Evolutionary conservation across 768 basidiomycete genomes (phyloP).

Genomic region (Pleurotus citrinopileatus): DNA sequence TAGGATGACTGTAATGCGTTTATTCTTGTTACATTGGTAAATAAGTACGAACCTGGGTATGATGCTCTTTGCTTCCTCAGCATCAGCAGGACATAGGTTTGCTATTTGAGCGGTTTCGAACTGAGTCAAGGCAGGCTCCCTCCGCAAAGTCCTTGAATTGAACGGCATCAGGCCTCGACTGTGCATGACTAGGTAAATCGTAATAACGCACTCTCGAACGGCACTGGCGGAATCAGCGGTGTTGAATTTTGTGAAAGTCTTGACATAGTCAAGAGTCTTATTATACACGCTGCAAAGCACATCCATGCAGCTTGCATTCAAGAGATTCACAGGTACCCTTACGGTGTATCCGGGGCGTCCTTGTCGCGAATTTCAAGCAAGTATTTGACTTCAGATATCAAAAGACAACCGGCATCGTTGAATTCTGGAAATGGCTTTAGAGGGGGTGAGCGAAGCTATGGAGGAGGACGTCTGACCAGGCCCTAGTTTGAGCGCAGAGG

Average conservation of each 20-base stretch:
- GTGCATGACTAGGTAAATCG: background rate
- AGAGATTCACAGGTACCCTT: background rate
- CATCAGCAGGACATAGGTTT: conserved; percentile 82
- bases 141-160: conserved; percentile 60
- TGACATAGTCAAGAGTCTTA: conserved; percentile 90
- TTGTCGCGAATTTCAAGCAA: conserved; percentile 85
- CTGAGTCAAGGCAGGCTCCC: conserved; percentile 78
- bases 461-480: conserved; percentile 40
- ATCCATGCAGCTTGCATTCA: conserved; percentile 4
- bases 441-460: background rate
- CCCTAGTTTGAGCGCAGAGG: conserved; percentile 79
- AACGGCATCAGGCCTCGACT: too few species aligned
- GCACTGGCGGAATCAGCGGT: conserved; percentile 81
- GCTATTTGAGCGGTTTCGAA: conserved; percentile 94
- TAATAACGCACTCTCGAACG: conserved; percentile 77
- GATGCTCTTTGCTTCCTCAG: conserved; percentile 90
- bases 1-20: background rate
- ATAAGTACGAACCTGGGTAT: conserved; percentile 66
- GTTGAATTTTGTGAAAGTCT: conserved; percentile 87
- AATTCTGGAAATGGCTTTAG: conserved; percentile 53
- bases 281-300: conserved; percentile 70
- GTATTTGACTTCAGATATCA: conserved; percentile 92
- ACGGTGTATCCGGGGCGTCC: conserved; percentile 87
- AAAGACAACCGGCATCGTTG: conserved; percentile 86
- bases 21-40: background rate